phyloP scores from a whole-genome alignment of 192 early-diverging fungal genomes.

The Chytriomyces sp. region DNA sequence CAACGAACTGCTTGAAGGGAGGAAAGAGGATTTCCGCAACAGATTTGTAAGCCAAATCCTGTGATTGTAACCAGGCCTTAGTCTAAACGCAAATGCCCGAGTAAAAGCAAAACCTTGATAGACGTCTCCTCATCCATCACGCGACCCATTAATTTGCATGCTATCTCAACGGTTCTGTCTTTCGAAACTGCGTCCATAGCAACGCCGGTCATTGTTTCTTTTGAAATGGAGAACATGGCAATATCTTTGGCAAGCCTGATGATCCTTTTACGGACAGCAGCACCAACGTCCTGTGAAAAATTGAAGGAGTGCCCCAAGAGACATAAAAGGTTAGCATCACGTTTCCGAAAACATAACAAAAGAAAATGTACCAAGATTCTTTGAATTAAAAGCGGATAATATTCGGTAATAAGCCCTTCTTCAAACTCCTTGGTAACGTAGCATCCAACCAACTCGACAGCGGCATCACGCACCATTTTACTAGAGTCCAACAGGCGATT shows the following conservation, averaged over 20 bases:
- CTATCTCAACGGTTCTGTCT: slow-evolving; percentile 40
- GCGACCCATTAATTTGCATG: slow-evolving; percentile 39
- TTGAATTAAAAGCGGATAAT: slow-evolving; percentile 81
- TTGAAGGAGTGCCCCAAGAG: not conserved
- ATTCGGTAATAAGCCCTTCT: slow-evolving; percentile 67
- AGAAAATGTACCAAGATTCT: slow-evolving; percentile 69
- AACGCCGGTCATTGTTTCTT: slow-evolving; percentile 2
- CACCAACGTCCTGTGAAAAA: slow-evolving; percentile 74
- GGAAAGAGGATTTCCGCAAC: slow-evolving; percentile 76
- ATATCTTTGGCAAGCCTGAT: slow-evolving; percentile 80
- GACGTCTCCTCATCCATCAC: slow-evolving; percentile 54
- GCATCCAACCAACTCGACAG: slow-evolving; percentile 85
- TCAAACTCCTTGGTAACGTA: slow-evolving; percentile 68
- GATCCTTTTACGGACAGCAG: slow-evolving; percentile 87
- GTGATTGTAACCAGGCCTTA: not conserved
- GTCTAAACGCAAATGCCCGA: not conserved
- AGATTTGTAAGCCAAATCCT: slow-evolving; percentile 73
- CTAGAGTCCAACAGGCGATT: slow-evolving; percentile 81
- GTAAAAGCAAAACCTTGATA: slow-evolving; percentile 42
- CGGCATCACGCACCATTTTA: slow-evolving; percentile 85
- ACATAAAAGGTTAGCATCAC: not conserved
- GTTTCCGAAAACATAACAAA: slow-evolving; percentile 7
- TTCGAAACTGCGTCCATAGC: not conserved
- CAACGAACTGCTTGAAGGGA: slow-evolving; percentile 46
- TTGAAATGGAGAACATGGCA: slow-evolving; percentile 41